Evolutionary conservation across 495 filamentous ascomycete species (phyloP).

Genomic region (Penicillium waksmanii): DNA sequence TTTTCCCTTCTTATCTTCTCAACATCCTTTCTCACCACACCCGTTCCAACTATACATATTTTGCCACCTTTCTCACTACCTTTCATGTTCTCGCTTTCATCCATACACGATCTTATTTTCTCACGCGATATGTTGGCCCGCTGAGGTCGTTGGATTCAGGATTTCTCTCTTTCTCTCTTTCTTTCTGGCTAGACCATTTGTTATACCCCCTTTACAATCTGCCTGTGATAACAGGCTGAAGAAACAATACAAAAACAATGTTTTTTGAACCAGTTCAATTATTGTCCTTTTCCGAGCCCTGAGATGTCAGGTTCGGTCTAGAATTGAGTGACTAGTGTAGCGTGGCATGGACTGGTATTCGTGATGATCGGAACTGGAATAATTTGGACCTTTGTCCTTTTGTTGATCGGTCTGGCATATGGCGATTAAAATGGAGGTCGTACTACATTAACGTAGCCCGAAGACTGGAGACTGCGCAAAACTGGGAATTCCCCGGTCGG

Average conservation of each 20-base stretch:
- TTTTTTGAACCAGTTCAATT: background rate
- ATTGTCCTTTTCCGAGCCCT: background rate
- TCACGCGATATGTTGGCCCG: constrained; percentile 18
- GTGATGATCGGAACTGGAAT: too few relatives aligned
- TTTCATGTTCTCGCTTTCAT: constrained; percentile 4
- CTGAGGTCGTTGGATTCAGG: constrained; percentile 8
- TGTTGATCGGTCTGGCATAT: too few relatives aligned
- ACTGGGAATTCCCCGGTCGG: background rate
- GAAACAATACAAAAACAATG: constrained; percentile 6
- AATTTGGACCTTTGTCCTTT: too few relatives aligned
- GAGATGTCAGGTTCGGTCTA: background rate
- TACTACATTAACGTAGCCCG: too few relatives aligned
- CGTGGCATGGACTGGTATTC: too few relatives aligned
- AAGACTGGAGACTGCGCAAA: background rate
- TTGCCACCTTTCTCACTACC: background rate
- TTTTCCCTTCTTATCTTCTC: background rate
- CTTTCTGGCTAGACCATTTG: constrained; percentile 28
- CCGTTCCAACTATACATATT: constrained; percentile 1
- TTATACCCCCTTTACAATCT: constrained; percentile 28
- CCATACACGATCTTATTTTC: constrained; percentile 10
- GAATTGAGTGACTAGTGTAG: background rate
- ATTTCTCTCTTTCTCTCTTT: constrained; percentile 16
- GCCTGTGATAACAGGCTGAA: background rate
- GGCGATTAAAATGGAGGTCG: too few relatives aligned
- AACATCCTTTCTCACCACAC: constrained; percentile 6